A percentile compares a stretch with the other conserved stretches of the same genome.
These are phyloP conservation scores for Myriosclerotinia scirpicola DNA, from an alignment of 2,329 filamentous ascomycete genomes.

Conservation along the genomic window DNA sequence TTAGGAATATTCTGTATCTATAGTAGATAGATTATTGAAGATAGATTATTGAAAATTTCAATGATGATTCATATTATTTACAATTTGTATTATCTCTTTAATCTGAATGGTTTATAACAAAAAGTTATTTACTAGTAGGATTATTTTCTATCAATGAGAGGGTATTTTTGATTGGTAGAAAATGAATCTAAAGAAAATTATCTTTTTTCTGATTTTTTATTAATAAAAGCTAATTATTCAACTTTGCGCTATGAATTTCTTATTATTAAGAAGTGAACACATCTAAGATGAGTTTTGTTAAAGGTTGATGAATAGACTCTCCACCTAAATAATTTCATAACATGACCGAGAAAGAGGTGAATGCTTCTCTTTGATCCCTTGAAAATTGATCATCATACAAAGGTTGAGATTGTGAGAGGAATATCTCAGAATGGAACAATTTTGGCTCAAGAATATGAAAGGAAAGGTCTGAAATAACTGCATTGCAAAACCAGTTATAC, in stretches of 20 bases:
- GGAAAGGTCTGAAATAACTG: conserved; percentile 6
- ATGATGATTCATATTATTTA: no score
- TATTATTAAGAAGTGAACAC: background rate
- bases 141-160: no score
- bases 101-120: no score
- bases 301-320: background rate
- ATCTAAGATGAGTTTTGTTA: background rate
- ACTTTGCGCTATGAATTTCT: conserved; percentile 5
- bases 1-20: background rate
- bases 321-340: conserved; percentile 11
- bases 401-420: background rate
- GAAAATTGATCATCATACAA: conserved; percentile 9
- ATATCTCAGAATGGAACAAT: conserved; percentile 15
- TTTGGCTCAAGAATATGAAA: conserved; percentile 10
- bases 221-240: no score
- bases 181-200: no score
- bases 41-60: no score
- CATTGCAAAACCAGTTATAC: conserved; percentile 4
- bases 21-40: no score
- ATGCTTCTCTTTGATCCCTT: conserved; percentile 9
- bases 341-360: conserved; percentile 3
- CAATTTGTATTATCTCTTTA: no score
- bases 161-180: conserved; percentile 22
- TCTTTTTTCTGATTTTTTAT: no score
- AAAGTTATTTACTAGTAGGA: no score